These are phyloP conservation scores for Protomyces gravidus DNA, from an alignment of 1,139 yeast genomes.

Conservation along the genomic window DNA sequence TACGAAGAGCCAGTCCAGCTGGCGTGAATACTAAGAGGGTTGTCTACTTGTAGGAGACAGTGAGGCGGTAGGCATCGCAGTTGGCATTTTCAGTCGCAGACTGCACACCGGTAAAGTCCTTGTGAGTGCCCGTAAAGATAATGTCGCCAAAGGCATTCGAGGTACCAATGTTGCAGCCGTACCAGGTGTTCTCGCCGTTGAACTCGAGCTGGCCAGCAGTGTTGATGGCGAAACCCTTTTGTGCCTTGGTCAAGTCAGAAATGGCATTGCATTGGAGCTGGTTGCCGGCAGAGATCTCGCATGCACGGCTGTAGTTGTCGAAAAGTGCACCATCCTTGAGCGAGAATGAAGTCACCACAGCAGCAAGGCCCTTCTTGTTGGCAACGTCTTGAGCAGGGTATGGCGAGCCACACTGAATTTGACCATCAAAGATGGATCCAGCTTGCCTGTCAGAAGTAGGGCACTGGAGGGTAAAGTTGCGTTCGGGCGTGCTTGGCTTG, in stretches of 20 bases:
- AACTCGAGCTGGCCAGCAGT: neutral
- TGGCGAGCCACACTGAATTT: neutral
- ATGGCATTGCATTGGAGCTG: slow-evolving; percentile 1
- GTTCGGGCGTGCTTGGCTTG: neutral
- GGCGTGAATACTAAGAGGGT: too few species aligned
- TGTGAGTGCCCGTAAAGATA: slow-evolving; percentile 1
- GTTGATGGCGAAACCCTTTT: slow-evolving; percentile 1
- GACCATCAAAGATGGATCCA: neutral
- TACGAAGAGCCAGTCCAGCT: too few species aligned
- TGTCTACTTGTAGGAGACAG: neutral
- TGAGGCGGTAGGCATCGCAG: slow-evolving; percentile 1
- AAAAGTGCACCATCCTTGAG: neutral
- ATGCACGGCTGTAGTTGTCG: neutral
- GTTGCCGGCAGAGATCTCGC: neutral
- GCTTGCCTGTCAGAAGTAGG: neutral
- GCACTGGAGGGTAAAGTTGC: neutral
- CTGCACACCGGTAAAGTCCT: neutral
- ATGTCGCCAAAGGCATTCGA: neutral
- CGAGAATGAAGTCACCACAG: neutral
- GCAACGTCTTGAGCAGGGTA: neutral
- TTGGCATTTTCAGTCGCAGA: neutral
- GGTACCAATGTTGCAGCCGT: neutral
- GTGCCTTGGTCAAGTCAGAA: neutral
- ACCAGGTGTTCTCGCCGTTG: slow-evolving; percentile 2
- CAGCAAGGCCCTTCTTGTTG: neutral